Conservation (phyloP, 805 yeast genomes). For the Metschnikowia chrysomelidarum region DNA sequence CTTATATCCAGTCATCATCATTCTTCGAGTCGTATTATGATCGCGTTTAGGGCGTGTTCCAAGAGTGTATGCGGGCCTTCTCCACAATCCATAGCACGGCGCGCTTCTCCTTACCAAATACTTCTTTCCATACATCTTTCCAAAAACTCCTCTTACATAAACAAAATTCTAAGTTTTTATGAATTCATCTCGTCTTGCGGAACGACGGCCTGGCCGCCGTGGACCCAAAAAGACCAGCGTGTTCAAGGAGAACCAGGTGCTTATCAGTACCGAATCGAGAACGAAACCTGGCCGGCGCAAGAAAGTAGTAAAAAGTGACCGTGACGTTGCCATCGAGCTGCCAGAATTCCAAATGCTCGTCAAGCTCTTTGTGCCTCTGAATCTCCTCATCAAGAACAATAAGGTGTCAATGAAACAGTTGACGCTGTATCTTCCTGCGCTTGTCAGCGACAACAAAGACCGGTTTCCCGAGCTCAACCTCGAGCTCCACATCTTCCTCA, state of each 20-base stretch:
- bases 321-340: slow-evolving; percentile 49
- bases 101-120: too few species aligned
- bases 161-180: too few species aligned
- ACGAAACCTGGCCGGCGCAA: slow-evolving; percentile 5
- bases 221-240: slow-evolving; percentile 8
- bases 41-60: too few species aligned
- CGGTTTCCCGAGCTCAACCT: slow-evolving; percentile 26
- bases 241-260: slow-evolving; percentile 16
- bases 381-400: slow-evolving; percentile 30
- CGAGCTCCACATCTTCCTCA: slow-evolving; percentile 37
- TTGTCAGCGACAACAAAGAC: slow-evolving; percentile 23
- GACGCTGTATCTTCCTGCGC: slow-evolving; percentile 26
- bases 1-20: too few species aligned
- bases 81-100: too few species aligned
- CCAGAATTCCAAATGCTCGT: slow-evolving; percentile 36
- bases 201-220: slow-evolving; percentile 4
- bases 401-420: slow-evolving; percentile 27
- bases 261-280: slow-evolving; percentile 8
- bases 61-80: too few species aligned
- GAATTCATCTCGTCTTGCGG: too few species aligned
- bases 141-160: too few species aligned
- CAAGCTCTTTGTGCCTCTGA: slow-evolving; percentile 34
- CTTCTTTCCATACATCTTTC: too few species aligned
- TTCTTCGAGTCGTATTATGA: too few species aligned
- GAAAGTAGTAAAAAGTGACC: slow-evolving; percentile 15